Conservation (phyloP, 2,329 filamentous ascomycete species). For the Penicillium sp. region DNA sequence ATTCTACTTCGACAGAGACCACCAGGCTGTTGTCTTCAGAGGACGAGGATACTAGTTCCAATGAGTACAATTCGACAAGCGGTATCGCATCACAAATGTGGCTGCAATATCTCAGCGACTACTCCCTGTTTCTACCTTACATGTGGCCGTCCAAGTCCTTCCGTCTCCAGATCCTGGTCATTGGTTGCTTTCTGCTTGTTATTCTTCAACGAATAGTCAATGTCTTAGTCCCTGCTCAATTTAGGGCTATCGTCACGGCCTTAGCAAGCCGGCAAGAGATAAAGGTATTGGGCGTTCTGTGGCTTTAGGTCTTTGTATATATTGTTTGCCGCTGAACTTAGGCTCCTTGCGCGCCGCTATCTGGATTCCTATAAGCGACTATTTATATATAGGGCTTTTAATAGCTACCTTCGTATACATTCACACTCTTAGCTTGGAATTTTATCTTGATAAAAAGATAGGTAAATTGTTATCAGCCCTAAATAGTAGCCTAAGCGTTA, state of each 20-base stretch:
- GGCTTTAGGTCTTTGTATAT: slow-evolving; percentile 68
- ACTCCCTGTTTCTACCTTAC: slow-evolving; percentile 72
- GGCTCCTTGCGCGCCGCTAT: too few relatives aligned
- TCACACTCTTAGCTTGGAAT: too few relatives aligned
- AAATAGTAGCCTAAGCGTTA: too few relatives aligned
- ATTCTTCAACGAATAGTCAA: slow-evolving; percentile 77
- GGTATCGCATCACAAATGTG: slow-evolving; percentile 53
- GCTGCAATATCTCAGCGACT: slow-evolving; percentile 89
- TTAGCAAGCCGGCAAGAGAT: too few relatives aligned
- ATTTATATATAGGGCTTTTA: too few relatives aligned
- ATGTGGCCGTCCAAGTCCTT: slow-evolving; percentile 70
- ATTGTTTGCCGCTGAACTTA: too few relatives aligned
- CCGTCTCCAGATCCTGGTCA: slow-evolving; percentile 68
- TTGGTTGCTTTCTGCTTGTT: slow-evolving; percentile 77
- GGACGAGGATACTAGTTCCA: too few relatives aligned
- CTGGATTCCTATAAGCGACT: too few relatives aligned
- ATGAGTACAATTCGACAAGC: not conserved
- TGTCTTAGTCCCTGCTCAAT: slow-evolving; percentile 73
- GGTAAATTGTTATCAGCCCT: too few relatives aligned
- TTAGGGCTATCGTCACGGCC: slow-evolving; percentile 68
- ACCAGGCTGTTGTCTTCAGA: not conserved
- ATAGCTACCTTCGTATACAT: too few relatives aligned
- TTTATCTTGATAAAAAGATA: too few relatives aligned
- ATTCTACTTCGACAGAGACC: not conserved
- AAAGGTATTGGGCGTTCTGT: too few relatives aligned